Conservation (phyloP, 805 yeast genomes). For the Saturnispora halmiae region DNA sequence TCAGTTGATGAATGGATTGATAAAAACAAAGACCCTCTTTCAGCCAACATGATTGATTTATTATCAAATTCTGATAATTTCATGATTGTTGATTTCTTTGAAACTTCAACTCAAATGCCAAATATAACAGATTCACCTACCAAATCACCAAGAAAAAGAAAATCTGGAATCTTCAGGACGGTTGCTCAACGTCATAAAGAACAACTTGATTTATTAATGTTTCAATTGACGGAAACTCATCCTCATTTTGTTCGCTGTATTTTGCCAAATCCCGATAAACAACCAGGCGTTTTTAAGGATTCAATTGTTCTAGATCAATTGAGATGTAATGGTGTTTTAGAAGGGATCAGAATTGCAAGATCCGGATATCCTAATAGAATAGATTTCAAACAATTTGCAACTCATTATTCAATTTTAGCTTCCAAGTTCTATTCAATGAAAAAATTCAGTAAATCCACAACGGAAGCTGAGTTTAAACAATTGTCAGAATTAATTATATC, state of each 20-base stretch:
- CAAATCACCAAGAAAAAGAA: slow-evolving; percentile 16
- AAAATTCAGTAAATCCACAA: slow-evolving; percentile 11
- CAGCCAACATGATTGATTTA: slow-evolving; percentile 59
- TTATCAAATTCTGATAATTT: slow-evolving; percentile 47
- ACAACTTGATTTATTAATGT: slow-evolving; percentile 64
- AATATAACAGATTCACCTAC: slow-evolving; percentile 27
- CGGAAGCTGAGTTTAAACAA: slow-evolving; percentile 40
- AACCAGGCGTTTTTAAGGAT: slow-evolving; percentile 64
- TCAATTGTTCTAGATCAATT: slow-evolving; percentile 76
- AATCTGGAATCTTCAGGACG: slow-evolving; percentile 47
- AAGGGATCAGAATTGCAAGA: slow-evolving; percentile 94
- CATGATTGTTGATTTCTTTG: slow-evolving; percentile 44
- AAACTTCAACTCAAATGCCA: slow-evolving; percentile 12
- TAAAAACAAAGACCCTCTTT: slow-evolving; percentile 89
- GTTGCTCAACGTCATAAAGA: slow-evolving; percentile 86
- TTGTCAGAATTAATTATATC: slow-evolving; percentile 61
- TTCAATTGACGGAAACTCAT: slow-evolving; percentile 66
- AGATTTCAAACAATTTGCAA: slow-evolving; percentile 69
- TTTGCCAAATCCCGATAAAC: slow-evolving; percentile 73
- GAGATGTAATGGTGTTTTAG: slow-evolving; percentile 94
- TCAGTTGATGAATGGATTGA: slow-evolving; percentile 87
- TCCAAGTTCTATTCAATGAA: slow-evolving; percentile 29
- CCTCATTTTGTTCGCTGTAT: slow-evolving; percentile 98
- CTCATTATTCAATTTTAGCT: slow-evolving; percentile 64
- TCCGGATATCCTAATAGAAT: slow-evolving; percentile 95